Evolutionary conservation across 2,329 filamentous ascomycete genomes (phyloP).

Genomic region (Lachnellula subtilissima): DNA sequence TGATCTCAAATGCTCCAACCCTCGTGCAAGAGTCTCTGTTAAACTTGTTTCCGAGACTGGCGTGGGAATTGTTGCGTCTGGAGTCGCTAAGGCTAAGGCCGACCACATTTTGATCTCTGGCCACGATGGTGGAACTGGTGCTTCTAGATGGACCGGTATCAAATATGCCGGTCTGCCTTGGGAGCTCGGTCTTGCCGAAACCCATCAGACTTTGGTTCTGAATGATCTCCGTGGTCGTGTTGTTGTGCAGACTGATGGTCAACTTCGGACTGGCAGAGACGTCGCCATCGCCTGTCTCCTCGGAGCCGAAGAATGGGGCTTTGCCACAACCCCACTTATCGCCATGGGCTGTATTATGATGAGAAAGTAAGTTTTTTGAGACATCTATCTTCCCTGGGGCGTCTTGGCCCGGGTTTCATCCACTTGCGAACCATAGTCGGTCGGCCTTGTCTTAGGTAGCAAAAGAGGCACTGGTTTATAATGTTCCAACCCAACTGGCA

Average conservation of each 20-base stretch:
- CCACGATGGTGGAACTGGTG: constrained; percentile 94
- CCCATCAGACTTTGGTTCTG: constrained; percentile 90
- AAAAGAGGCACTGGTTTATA: no score
- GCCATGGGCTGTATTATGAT: constrained; percentile 98
- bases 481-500: no score
- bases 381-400: no score
- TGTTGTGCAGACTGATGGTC: constrained; percentile 93
- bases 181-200: constrained; percentile 95
- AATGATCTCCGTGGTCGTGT: constrained; percentile 95
- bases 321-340: constrained; percentile 89
- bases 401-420: no score
- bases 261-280: constrained; percentile 87
- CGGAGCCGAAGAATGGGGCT: constrained; percentile 97
- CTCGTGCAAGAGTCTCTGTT: constrained; percentile 85
- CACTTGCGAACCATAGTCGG: no score
- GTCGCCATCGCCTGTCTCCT: constrained; percentile 91
- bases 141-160: constrained; percentile 96
- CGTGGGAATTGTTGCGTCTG: constrained; percentile 94
- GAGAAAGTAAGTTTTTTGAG: constrained; percentile 49
- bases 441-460: no score
- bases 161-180: constrained; percentile 96
- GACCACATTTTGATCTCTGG: constrained; percentile 96
- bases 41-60: constrained; percentile 97
- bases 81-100: constrained; percentile 95
- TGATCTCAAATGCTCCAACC: constrained; percentile 94